Percentiles rank a stretch among this genome's conserved stretches.
Evolutionary conservation across 805 yeast genomes (phyloP).

Genomic region (Candida railenensis): DNA sequence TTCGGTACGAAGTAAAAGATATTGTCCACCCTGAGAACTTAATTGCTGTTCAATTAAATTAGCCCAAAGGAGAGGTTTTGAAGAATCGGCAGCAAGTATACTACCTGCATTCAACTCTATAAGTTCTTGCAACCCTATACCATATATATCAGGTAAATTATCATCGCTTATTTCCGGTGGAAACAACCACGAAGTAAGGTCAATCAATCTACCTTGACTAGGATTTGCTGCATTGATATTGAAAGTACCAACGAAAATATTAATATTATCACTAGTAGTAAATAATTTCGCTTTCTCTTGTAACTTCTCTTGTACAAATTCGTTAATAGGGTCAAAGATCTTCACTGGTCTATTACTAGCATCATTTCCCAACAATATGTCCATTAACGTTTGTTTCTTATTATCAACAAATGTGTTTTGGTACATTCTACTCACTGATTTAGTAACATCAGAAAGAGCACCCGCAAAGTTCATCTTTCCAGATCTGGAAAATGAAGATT

Average conservation of each 20-base stretch:
- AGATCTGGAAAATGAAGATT: constrained; percentile 88
- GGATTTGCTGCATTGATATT: constrained; percentile 73
- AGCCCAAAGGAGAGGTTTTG: constrained; percentile 80
- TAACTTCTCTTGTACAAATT: constrained; percentile 71
- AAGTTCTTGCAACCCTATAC: constrained; percentile 93
- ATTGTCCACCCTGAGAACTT: constrained; percentile 39
- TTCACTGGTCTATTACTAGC: constrained; percentile 65
- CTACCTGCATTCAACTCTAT: constrained; percentile 92
- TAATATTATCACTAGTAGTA: constrained; percentile 58
- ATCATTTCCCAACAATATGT: constrained; percentile 77
- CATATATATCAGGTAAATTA: constrained; percentile 70
- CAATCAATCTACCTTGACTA: constrained; percentile 27
- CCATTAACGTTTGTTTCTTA: constrained; percentile 86
- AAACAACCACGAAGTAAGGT: constrained; percentile 76
- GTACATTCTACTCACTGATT: constrained; percentile 91
- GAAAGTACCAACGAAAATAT: constrained; percentile 78
- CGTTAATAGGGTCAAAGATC: constrained; percentile 85
- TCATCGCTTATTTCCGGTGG: constrained; percentile 52
- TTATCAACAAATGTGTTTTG: constrained; percentile 95
- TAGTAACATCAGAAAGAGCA: constrained; percentile 94
- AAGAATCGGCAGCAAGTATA: constrained; percentile 80
- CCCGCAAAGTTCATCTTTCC: constrained; percentile 98
- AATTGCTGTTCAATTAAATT: constrained; percentile 59
- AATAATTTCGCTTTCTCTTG: constrained; percentile 49
- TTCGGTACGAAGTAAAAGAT: constrained; percentile 69